Base-by-base conservation (phyloP, 768 basidiomycete genomes). In the Cystoderma amianthinum region DNA sequence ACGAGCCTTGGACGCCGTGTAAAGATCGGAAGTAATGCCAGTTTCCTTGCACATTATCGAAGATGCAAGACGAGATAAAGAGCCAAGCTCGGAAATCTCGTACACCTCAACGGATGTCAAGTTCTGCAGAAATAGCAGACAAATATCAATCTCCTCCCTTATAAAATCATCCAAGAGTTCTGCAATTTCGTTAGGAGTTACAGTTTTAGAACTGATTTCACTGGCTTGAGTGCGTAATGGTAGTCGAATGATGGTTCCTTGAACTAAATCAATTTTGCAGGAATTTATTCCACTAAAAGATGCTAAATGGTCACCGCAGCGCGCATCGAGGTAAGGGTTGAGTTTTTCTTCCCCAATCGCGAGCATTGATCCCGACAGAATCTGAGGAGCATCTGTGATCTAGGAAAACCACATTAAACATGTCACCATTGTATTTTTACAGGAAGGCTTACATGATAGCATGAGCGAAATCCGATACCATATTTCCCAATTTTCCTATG, bases 401-500 rank as follows among this genome's bases (percentile, higher is more conserved):
- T 76, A 36, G 11, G 23, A 32, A 33, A 5, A 36, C 23, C 21
- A 38, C n/a, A 19, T 19, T 38, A 19, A n/a, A 6, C 21, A 13
- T 4, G 13, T 7, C 12, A n/a, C 13, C 7, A 9, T 38, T 13
- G 13, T 18, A 12, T 12, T 2, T 13, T 3, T 4, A 23, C 3
- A 36, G 5, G 13, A 18, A 36, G 15, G 47, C 61, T 19, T 50
- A 74, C 72, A 50, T 77, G 72, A 47, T 73, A 77, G n/a, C 63
- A 63, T 0, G 70, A 67, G 13, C 74, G 55, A 48, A 76, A 73
- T 0, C 74, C 74, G 15, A 75, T 59, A 0, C 73, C 74, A 45
- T 68, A 75, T 48, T 74, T 77, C 15, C 74, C 74, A 4, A 71
- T 74, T 55, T 71, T 74, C 0, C 72, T 74, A 49, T 13, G 20